A percentile compares a stretch with the other conserved stretches of the same genome.
Evolutionary conservation across 257 asterid genomes (phyloP).

Genomic region (Nicotiana sylvestris): DNA sequence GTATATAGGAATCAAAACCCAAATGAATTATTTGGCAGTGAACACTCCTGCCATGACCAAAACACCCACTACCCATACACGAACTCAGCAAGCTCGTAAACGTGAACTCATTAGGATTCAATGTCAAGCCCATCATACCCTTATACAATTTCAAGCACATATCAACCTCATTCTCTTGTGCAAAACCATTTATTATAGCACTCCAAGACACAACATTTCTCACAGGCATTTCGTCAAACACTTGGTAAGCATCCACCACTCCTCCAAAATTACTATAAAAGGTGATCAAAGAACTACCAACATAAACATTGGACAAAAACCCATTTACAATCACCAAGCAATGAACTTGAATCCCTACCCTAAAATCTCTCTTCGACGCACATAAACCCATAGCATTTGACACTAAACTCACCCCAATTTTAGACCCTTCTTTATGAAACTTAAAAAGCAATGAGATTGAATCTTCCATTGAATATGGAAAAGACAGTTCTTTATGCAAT

Average conservation of each 20-base stretch:
- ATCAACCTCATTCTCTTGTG: conserved; percentile 23
- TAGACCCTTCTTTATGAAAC: conserved; percentile 21
- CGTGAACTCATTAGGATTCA: conserved; percentile 27
- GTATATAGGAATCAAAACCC: conserved; percentile 21
- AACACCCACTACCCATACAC: conserved; percentile 30
- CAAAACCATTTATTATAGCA: conserved; percentile 27
- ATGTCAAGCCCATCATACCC: conserved; percentile 16
- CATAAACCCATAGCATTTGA: conserved; percentile 34
- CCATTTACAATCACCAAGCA: conserved; percentile 24
- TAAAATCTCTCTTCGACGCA: conserved; percentile 13
- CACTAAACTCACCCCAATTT: conserved; percentile 12
- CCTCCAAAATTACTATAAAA: conserved; percentile 22
- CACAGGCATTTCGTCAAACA: conserved; percentile 35
- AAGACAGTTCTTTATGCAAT: neutral
- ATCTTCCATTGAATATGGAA: neutral
- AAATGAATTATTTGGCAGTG: conserved; percentile 27
- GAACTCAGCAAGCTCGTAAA: conserved; percentile 25
- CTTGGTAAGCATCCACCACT: conserved; percentile 11
- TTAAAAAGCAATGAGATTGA: conserved; percentile 17
- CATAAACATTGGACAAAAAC: conserved; percentile 25
- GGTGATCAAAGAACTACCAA: conserved; percentile 29
- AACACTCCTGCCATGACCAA: conserved; percentile 28
- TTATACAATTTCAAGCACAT: conserved; percentile 23
- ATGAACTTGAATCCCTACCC: conserved; percentile 29
- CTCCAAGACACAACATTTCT: conserved; percentile 39